Base-by-base conservation (phyloP, 345 rosid genomes). In the Lenwebbia sp. region DNA sequence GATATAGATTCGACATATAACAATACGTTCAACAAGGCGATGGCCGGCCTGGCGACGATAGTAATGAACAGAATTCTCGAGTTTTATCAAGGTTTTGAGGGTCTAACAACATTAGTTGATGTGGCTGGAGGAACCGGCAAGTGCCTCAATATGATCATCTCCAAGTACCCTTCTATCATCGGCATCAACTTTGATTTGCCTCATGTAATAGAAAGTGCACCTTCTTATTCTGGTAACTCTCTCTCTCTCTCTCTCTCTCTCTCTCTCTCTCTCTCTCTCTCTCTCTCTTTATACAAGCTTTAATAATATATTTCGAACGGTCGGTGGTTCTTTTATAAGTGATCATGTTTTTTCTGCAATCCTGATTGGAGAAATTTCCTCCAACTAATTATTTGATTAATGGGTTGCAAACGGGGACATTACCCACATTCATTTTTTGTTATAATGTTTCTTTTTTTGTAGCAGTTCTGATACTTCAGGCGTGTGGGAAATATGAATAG, bases 161-260 rank as follows among this genome's bases (percentile, higher is more conserved):
- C 92, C 19, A 90, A 89, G 53, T 86, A 90, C 56, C 95, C 95
- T 26, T 85, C 88, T 2, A 90, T 93, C 5, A 89, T 86, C 19
- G 95, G 90, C 21, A 92, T 94, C 13, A 92, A 95, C 75, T 93
- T 89, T 83, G 94, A 93, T 83, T 56, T 93, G 82, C 92, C 90
- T 22, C 82, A 82, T 83, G 90, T 88, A 40, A n/a, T 85, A 41
- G 75, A 88, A 52, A 74, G 70, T 49, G 90, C 90, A 15, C 89
- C 91, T 26, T 54, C 88, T 85, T 90, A 89, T 57, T 90, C 93
- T 19, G 89, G 93, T 88, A 88, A 54, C 26, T 87, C 58, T 54
- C 25, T 54, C 57, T 54, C 57, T n/a, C n/a, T n/a, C n/a, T 10
- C 65, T 25, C 30, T 57, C 30, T n/a, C n/a, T n/a, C n/a, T n/a